phyloP scores from a whole-genome alignment of 805 yeast species.

The Starmerella scarabaei region DNA sequence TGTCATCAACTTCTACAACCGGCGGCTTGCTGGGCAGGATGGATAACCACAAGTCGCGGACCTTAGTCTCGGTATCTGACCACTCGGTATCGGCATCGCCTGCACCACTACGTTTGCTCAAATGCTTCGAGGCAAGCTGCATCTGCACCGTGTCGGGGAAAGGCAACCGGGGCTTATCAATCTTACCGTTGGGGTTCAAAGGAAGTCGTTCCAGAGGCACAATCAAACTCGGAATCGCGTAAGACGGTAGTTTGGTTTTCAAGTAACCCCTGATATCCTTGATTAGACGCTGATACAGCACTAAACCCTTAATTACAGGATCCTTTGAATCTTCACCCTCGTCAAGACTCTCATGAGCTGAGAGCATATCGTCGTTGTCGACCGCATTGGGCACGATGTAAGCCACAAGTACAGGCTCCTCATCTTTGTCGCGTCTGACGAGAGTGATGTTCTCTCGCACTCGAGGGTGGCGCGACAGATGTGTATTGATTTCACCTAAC shows the following conservation, averaged over 20 bases:
- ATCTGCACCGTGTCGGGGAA: constrained; percentile 86
- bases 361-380: constrained; percentile 32
- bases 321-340: constrained; percentile 31
- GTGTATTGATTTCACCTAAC: constrained; percentile 95
- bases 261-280: constrained; percentile 70
- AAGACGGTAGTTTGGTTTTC: constrained; percentile 78
- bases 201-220: constrained; percentile 82
- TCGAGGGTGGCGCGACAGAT: constrained; percentile 80
- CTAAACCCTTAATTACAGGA: constrained; percentile 67
- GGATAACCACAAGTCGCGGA: constrained; percentile 73
- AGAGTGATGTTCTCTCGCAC: constrained; percentile 89
- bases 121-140: constrained; percentile 51
- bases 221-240: constrained; percentile 85
- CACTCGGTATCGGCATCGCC: constrained; percentile 32
- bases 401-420: constrained; percentile 82
- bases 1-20: constrained; percentile 60
- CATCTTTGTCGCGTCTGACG: constrained; percentile 82
- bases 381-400: constrained; percentile 63
- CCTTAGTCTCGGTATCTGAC: constrained; percentile 48
- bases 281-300: constrained; percentile 60
- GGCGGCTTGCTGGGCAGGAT: constrained; percentile 81
- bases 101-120: constrained; percentile 24
- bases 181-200: constrained; percentile 94
- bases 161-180: constrained; percentile 93
- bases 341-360: constrained; percentile 31